Evolutionary conservation across 352 stramenopile species (phyloP).

Genomic region (Phytophthora idaei): DNA sequence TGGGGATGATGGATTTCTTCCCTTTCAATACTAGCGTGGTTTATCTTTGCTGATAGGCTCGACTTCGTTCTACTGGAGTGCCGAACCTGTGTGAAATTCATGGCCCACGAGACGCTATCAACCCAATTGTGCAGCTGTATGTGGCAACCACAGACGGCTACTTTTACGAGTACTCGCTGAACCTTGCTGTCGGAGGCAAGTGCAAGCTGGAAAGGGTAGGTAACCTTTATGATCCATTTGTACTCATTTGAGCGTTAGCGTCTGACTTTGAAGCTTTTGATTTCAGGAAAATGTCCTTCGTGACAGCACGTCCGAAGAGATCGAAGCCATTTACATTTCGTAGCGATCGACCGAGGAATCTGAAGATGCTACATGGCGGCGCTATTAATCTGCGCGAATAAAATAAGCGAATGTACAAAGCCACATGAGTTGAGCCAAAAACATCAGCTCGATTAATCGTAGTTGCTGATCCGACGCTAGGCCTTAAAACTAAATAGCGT

Average conservation of each 20-base stretch:
- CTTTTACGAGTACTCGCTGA: slow-evolving; percentile 90
- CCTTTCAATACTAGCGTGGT: neutral
- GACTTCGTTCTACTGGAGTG: slow-evolving; percentile 68
- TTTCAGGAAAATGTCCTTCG: slow-evolving; percentile 82
- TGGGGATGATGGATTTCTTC: neutral
- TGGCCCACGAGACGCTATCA: slow-evolving; percentile 57
- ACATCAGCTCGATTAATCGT: slow-evolving; percentile 21
- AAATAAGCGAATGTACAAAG: slow-evolving; percentile 25
- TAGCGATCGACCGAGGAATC: slow-evolving; percentile 24
- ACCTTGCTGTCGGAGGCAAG: slow-evolving; percentile 69
- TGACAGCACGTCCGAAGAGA: slow-evolving; percentile 85
- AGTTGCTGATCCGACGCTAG: slow-evolving; percentile 23
- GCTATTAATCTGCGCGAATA: slow-evolving; percentile 5
- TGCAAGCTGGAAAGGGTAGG: slow-evolving; percentile 77
- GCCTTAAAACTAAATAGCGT: slow-evolving; percentile 15
- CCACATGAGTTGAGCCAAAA: slow-evolving; percentile 14
- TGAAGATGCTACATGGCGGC: neutral
- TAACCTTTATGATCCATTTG: neutral
- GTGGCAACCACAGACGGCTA: slow-evolving; percentile 81
- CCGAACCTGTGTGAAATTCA: slow-evolving; percentile 85
- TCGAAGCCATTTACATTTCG: slow-evolving; percentile 84
- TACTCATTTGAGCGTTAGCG: neutral
- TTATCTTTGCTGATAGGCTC: slow-evolving; percentile 50
- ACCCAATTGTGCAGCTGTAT: slow-evolving; percentile 72
- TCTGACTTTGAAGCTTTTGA: neutral